A percentile compares a stretch with the other conserved stretches of the same genome.
Conservation (phyloP, 2,329 filamentous ascomycete species). For the Aspergillus pseudotamarii region DNA sequence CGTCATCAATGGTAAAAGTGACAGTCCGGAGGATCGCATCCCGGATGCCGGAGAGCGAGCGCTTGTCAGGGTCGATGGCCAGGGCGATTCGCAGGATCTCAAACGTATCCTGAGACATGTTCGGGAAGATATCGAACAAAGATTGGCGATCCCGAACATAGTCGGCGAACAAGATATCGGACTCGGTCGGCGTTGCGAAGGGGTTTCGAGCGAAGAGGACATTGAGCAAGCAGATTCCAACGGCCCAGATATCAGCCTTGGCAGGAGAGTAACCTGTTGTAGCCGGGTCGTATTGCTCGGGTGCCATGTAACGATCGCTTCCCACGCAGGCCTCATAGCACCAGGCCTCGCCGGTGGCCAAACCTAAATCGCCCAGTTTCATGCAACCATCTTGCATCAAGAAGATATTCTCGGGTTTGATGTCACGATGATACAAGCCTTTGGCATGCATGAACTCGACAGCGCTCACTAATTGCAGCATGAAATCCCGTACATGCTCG, state of each 20-base stretch:
- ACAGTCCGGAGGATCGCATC: slow-evolving; percentile 77
- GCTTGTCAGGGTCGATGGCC: slow-evolving; percentile 86
- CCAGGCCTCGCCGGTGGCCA: slow-evolving; percentile 88
- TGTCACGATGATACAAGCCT: slow-evolving; percentile 93
- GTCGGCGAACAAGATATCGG: slow-evolving; percentile 91
- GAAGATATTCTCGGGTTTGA: slow-evolving; percentile 99
- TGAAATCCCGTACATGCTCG: slow-evolving; percentile 94
- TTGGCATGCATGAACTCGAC: slow-evolving; percentile 89
- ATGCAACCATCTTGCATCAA: slow-evolving; percentile 80
- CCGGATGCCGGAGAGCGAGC: slow-evolving; percentile 76
- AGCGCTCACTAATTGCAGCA: slow-evolving; percentile 89
- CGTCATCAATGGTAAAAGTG: slow-evolving; percentile 92
- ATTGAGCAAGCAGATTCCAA: slow-evolving; percentile 95
- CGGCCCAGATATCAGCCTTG: slow-evolving; percentile 93
- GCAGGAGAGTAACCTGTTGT: slow-evolving; percentile 88
- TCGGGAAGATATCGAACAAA: slow-evolving; percentile 95
- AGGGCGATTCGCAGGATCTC: slow-evolving; percentile 90
- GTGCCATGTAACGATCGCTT: slow-evolving; percentile 98
- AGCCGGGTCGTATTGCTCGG: slow-evolving; percentile 92
- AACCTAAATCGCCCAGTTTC: slow-evolving; percentile 96
- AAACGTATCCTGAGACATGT: slow-evolving; percentile 97
- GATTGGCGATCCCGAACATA: slow-evolving; percentile 93
- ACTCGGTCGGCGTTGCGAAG: slow-evolving; percentile 84
- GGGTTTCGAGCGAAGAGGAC: slow-evolving; percentile 96
- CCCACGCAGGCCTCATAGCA: slow-evolving; percentile 91